Conservation (phyloP, 495 filamentous ascomycete genomes). For the Penicillium robsamsonii region DNA sequence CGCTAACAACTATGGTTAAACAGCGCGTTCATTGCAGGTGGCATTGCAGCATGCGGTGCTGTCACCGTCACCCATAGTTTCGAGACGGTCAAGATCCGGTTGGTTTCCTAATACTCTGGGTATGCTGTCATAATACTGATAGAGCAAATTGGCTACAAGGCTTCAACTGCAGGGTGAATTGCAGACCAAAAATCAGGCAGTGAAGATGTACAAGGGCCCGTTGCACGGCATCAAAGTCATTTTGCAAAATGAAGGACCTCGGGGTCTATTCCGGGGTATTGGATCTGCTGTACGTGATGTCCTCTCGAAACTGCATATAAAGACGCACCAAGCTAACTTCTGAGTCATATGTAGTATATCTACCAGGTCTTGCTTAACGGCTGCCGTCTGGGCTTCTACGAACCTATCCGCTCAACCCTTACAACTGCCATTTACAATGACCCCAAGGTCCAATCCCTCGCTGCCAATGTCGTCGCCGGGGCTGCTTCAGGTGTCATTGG, state of each 20-base stretch:
- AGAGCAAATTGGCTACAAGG: conserved; percentile 37
- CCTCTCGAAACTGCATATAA: neutral
- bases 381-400: conserved; percentile 96
- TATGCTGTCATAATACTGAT: neutral
- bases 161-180: conserved; percentile 97
- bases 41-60: conserved; percentile 93
- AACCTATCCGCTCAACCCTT: conserved; percentile 74
- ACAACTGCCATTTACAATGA: conserved; percentile 69
- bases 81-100: conserved; percentile 99
- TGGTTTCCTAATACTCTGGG: conserved; percentile 13
- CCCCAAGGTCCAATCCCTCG: conserved; percentile 70
- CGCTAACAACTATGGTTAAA: conserved; percentile 15
- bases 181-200: conserved; percentile 76
- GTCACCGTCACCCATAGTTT: conserved; percentile 98
- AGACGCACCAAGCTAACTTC: conserved; percentile 1
- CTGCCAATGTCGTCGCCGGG: conserved; percentile 89
- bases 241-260: conserved; percentile 82
- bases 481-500: conserved; percentile 86
- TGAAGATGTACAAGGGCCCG: conserved; percentile 86
- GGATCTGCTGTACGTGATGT: conserved; percentile 67
- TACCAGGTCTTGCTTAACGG: conserved; percentile 98
- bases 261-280: conserved; percentile 84
- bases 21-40: conserved; percentile 85
- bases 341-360: conserved; percentile 60
- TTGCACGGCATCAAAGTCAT: conserved; percentile 91